Conservation (phyloP, 75 land plant genomes). For the Picea sitchensis region DNA sequence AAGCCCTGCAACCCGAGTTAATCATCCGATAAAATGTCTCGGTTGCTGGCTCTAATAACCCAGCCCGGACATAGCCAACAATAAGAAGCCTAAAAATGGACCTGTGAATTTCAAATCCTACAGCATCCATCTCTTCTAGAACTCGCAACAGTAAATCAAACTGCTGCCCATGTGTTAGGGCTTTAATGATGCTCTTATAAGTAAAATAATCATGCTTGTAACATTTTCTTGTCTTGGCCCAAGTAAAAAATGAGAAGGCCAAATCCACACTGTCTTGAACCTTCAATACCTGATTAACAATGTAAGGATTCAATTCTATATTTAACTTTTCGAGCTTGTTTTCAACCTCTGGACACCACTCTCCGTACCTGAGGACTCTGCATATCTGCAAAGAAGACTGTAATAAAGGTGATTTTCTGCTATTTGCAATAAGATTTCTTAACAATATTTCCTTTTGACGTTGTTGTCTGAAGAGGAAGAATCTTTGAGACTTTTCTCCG, state of each 20-base stretch:
- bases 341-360: constrained; percentile 25
- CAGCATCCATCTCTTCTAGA: constrained; percentile 8
- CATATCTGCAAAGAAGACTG: constrained; percentile 3
- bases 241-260: constrained; percentile 24
- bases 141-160: constrained; percentile 12
- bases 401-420: constrained; percentile 1
- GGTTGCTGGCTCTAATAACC: constrained; percentile 44
- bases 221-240: constrained; percentile 22
- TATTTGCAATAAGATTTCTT: neutral
- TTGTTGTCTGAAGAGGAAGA: constrained; percentile 1
- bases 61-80: constrained; percentile 31
- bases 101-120: constrained; percentile 25
- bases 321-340: constrained; percentile 18
- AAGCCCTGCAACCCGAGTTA: constrained; percentile 49
- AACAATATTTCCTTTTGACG: neutral
- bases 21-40: constrained; percentile 69
- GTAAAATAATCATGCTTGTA: constrained; percentile 19
- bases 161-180: constrained; percentile 10
- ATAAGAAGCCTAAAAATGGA: constrained; percentile 36
- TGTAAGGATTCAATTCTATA: constrained; percentile 19
- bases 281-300: constrained; percentile 34
- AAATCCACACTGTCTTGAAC: constrained; percentile 9
- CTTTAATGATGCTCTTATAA: constrained; percentile 10
- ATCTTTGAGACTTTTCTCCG: too few species aligned
- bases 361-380: neutral